These are phyloP conservation scores for Vicia villosa DNA, from an alignment of 306 rosid species.

Conservation along the genomic window DNA sequence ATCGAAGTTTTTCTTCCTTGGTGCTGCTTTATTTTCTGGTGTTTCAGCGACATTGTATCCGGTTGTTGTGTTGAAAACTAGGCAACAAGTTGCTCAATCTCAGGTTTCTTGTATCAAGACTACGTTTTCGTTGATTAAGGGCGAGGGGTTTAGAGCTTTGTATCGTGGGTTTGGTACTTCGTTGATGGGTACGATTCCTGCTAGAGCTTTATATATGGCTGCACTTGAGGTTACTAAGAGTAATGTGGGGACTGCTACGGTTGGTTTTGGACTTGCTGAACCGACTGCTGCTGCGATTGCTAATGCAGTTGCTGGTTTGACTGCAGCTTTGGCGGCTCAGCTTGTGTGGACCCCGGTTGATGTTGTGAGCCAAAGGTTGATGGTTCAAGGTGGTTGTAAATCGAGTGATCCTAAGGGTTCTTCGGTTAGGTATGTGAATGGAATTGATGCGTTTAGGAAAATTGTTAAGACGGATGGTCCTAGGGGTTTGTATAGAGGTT, in stretches of 20 bases:
- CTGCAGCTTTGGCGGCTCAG: constrained; percentile 83
- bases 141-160: constrained; percentile 73
- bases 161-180: constrained; percentile 96
- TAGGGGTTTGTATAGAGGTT: constrained; percentile 63
- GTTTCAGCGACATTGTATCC: constrained; percentile 82
- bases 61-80: constrained; percentile 74
- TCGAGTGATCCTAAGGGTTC: constrained; percentile 47
- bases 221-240: constrained; percentile 88
- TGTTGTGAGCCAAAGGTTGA: constrained; percentile 52
- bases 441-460: constrained; percentile 79
- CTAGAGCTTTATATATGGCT: constrained; percentile 82
- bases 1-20: constrained; percentile 61
- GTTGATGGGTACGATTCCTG: constrained; percentile 79
- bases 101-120: constrained; percentile 64
- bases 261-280: constrained; percentile 71
- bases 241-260: constrained; percentile 67
- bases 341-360: constrained; percentile 89
- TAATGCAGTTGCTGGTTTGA: constrained; percentile 78
- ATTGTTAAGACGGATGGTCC: constrained; percentile 67
- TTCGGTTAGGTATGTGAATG: constrained; percentile 53
- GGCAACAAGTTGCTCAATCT: constrained; percentile 80
- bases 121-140: constrained; percentile 62
- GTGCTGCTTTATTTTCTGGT: constrained; percentile 85
- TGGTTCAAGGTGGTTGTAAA: constrained; percentile 66
- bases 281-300: constrained; percentile 69